Conservation (phyloP, 2,329 filamentous ascomycete species). For the Phaeoacremonium minimum region DNA sequence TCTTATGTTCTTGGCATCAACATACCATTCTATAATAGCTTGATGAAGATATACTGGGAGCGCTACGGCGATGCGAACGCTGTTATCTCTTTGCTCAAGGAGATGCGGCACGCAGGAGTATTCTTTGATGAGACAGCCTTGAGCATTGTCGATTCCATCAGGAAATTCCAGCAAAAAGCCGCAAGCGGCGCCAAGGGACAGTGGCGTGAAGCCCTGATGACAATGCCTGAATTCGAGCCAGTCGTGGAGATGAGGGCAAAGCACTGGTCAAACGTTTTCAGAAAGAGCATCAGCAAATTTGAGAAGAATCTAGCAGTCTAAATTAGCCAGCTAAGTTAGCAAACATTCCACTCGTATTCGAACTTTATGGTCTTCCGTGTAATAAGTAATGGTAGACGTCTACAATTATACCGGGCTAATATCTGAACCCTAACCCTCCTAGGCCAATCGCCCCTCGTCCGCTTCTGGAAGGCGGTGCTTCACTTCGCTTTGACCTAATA, state of each 20-base stretch:
- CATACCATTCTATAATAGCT: slow-evolving; percentile 64
- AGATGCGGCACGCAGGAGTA: slow-evolving; percentile 63
- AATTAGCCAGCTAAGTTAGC: too few relatives aligned
- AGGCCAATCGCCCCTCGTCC: too few relatives aligned
- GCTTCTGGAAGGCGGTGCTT: too few relatives aligned
- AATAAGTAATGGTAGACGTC: too few relatives aligned
- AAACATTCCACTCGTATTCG: too few relatives aligned
- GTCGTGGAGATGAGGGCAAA: slow-evolving; percentile 19
- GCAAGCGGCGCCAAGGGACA: slow-evolving; percentile 12
- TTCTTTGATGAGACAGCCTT: slow-evolving; percentile 48
- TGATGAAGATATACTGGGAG: slow-evolving; percentile 58
- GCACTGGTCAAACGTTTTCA: slow-evolving; percentile 21
- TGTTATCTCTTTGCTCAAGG: slow-evolving; percentile 53
- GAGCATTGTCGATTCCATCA: slow-evolving; percentile 26
- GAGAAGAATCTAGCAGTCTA: too few relatives aligned
- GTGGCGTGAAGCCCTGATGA: slow-evolving; percentile 25
- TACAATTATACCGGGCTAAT: too few relatives aligned
- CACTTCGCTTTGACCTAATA: too few relatives aligned
- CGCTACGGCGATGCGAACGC: slow-evolving; percentile 53
- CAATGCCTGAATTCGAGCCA: slow-evolving; percentile 30
- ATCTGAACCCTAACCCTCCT: too few relatives aligned
- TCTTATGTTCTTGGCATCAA: slow-evolving; percentile 70
- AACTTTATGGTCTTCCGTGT: too few relatives aligned
- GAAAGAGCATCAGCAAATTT: slow-evolving; percentile 19
- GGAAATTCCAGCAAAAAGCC: slow-evolving; percentile 14